Evolutionary conservation across 371 early-diverging fungal species (phyloP).

Genomic region (Capniomyces stellatus): DNA sequence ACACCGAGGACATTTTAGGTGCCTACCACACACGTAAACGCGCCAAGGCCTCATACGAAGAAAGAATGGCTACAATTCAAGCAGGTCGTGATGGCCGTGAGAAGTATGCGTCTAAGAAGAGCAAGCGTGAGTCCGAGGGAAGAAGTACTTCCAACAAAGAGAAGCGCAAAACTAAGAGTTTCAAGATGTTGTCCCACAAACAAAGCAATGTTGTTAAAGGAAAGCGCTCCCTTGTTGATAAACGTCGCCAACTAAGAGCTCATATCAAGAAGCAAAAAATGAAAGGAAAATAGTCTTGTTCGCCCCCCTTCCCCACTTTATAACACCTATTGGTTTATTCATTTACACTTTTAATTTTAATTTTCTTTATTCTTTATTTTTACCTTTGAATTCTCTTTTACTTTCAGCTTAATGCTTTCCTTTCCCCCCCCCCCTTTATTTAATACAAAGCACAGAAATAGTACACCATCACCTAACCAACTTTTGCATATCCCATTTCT

Average conservation of each 20-base stretch:
- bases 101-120: constrained; percentile 78
- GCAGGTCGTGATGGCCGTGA: constrained; percentile 77
- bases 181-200: constrained; percentile 89
- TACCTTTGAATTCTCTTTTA: too few species aligned
- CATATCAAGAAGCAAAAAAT: constrained; percentile 45
- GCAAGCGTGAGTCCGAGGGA: constrained; percentile 49
- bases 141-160: constrained; percentile 73
- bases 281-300: background rate
- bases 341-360: too few species aligned
- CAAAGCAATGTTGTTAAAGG: constrained; percentile 58
- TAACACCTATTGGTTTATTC: background rate
- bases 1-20: constrained; percentile 53
- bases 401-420: too few species aligned
- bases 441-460: too few species aligned
- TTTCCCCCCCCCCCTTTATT: too few species aligned
- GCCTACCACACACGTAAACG: constrained; percentile 51
- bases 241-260: constrained; percentile 32
- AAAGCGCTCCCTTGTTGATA: constrained; percentile 35
- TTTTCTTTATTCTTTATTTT: too few species aligned
- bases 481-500: too few species aligned
- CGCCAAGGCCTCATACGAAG: constrained; percentile 78
- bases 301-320: background rate
- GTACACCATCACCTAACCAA: too few species aligned
- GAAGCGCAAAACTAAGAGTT: constrained; percentile 83
- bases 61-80: constrained; percentile 67